Evolutionary conservation across 2,329 filamentous ascomycete species (phyloP).

Genomic region (Phyllosticta capitalensis): DNA sequence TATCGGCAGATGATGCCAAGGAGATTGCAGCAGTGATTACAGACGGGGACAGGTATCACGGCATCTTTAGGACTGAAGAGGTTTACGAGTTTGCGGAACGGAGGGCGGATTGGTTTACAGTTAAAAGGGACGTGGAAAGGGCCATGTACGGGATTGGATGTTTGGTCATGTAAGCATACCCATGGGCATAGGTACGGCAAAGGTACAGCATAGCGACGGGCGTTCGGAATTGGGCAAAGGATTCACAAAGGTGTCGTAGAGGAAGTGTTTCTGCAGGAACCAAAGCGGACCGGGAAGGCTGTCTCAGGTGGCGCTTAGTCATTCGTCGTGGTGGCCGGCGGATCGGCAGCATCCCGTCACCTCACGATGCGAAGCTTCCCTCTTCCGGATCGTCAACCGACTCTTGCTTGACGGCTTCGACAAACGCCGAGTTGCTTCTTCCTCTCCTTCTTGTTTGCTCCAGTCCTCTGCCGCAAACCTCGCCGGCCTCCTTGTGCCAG

Average conservation of each 20-base stretch:
- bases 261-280: not conserved
- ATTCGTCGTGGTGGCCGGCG: not conserved
- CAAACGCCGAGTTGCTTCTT: not conserved
- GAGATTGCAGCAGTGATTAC: constrained; percentile 94
- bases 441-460: not conserved
- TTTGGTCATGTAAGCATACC: constrained; percentile 56
- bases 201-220: constrained; percentile 5
- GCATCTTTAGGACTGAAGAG: constrained; percentile 90
- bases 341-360: constrained; percentile 9
- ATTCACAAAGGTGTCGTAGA: not conserved
- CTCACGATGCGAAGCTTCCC: constrained; percentile 1
- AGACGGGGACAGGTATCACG: constrained; percentile 78
- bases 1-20: constrained; percentile 77
- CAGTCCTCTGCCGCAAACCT: not conserved
- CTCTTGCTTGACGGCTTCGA: not conserved
- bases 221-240: not conserved
- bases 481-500: not conserved
- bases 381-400: not conserved
- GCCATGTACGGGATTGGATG: constrained; percentile 97
- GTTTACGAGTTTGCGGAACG: constrained; percentile 96
- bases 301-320: constrained; percentile 3
- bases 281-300: not conserved
- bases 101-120: constrained; percentile 88
- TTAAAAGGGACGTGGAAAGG: constrained; percentile 80
- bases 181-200: not conserved